Base-by-base conservation (phyloP, 768 basidiomycete genomes). In the Termitomyces sp. region DNA sequence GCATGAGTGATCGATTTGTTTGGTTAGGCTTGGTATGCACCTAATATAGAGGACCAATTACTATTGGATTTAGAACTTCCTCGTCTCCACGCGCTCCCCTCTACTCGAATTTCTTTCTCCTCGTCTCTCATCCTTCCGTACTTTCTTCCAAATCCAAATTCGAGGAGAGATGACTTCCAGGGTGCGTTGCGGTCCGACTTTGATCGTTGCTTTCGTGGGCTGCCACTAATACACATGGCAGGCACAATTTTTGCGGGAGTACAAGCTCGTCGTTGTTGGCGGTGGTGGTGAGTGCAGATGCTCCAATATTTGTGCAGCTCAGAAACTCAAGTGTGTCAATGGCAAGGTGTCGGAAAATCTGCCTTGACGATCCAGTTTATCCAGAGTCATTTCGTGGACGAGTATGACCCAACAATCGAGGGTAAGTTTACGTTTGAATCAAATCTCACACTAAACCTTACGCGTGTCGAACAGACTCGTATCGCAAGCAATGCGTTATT, bases 321-420 rank as follows among this genome's bases (percentile, higher is more conserved):
- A 34, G 48, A 22, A 44, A 47, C 45, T 54, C 48, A 46, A 48
- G 50, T 35, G 17, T 9, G 9, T 35, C 57, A 24, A 28, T 45
- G n/a, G 30, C 6, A 43, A 81, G 80, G 80, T 71, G 73, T 75
- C 54, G 72, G 75, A 58, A 77, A 98, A 79, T 94, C 92, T 50
- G 93, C 93, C 24, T 71, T 97, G 73, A 98, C 96, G 49, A 97
- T 98, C 65, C 96, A 98, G 69, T 98, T 98, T 77, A 97, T 98
- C 63, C 96, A 98, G 67, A 89, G 87, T 62, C 88, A 91, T 68
- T 93, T 93, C 65, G 92, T 95, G 56, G 88, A 93, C 70, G 90
- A 94, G 70, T 94, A 80, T 64, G 93, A 98, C 70, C 95, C 96
- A 28, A 97, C 95, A 28, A 98, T 98, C 64, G 96, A 96, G 72